Evolutionary conservation across 2,329 filamentous ascomycete species (phyloP), one percentile per base, ranked within the genome.

Genomic region (Pseudogymnoascus sp.): DNA sequence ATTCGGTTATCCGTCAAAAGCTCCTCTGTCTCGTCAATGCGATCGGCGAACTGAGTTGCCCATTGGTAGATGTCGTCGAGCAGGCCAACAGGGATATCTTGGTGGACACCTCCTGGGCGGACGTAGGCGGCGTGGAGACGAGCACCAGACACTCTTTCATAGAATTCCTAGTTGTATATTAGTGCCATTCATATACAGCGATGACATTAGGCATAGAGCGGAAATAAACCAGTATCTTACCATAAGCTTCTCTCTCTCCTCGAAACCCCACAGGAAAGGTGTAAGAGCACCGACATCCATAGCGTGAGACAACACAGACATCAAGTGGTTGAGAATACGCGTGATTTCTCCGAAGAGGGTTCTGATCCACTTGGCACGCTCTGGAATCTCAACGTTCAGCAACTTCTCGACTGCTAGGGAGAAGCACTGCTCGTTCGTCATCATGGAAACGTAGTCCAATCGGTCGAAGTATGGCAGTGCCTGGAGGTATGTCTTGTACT

Each of bases 161-260:
- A 99, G 80, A 99, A 99, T 86, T 99, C 94, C 93, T 97, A 68
- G 60, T 65, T 63, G 57, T 39, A 40, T 40, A 64, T 69, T 66
- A 68, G 63, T 61, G 50, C 61, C 57, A 62, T 7, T 59, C 58
- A 59, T 24, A 44, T 44, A 41, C 33, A 21, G 47, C 47, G 47
- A 54, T 54, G 47, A 54, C 29, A 21, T 54, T 54, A 54, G 29
- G 21, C n/a, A 35, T 50, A 54, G 47, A 54, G 10, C 2, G 10
- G 21, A 54, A 54, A 33, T 54, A 54, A 15, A 54, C n/a, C 47
- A 54, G 47, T 54, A 54, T 72, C 84, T 74, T 81, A 97, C 93
- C 95, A 99, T 99, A 63, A 99, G 83, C 84, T 99, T 99, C 81
- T 99, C 94, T 83, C 94, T 90, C 81, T 99, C 94, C 79, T 99